Evolutionary conservation across 768 basidiomycete species (phyloP).

Genomic region (Polyporus arcularius): DNA sequence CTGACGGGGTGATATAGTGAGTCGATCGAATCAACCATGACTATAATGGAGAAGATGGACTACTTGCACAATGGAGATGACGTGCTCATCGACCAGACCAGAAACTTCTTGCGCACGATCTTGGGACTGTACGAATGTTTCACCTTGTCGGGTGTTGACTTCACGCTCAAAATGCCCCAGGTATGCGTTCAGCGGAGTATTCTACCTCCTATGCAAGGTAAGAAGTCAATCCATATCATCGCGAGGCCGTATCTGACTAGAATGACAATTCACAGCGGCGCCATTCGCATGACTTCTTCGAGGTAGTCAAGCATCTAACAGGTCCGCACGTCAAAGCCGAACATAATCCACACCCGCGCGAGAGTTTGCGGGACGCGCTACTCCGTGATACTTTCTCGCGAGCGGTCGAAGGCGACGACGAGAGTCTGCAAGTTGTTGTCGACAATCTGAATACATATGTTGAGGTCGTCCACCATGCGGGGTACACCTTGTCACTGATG

Average conservation of each 20-base stretch:
- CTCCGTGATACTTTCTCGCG: constrained; percentile 58
- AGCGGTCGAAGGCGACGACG: constrained; percentile 50
- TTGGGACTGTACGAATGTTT: constrained; percentile 44
- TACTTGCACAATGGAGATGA: constrained; percentile 53
- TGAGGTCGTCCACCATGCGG: constrained; percentile 56
- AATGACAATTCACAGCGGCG: constrained; percentile 39
- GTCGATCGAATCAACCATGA: constrained; percentile 52
- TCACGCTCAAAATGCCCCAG: constrained; percentile 33
- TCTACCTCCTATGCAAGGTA: constrained; percentile 61
- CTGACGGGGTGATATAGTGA: constrained; percentile 36
- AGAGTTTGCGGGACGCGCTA: constrained; percentile 44
- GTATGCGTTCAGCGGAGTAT: constrained; percentile 58
- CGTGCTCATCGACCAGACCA: constrained; percentile 57
- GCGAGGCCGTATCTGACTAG: background rate
- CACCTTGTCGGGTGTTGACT: too few relatives aligned
- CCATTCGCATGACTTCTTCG: constrained; percentile 50
- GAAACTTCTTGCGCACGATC: constrained; percentile 52
- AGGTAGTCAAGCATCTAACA: constrained; percentile 50
- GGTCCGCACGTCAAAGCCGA: constrained; percentile 37
- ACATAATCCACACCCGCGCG: constrained; percentile 27
- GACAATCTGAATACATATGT: constrained; percentile 60
- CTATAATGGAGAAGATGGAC: constrained; percentile 47
- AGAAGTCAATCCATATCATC: background rate
- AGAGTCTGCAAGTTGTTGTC: constrained; percentile 52
- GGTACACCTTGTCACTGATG: constrained; percentile 54